These are phyloP conservation scores for Pueraria montana DNA, from an alignment of 306 rosid genomes.

Conservation along the genomic window DNA sequence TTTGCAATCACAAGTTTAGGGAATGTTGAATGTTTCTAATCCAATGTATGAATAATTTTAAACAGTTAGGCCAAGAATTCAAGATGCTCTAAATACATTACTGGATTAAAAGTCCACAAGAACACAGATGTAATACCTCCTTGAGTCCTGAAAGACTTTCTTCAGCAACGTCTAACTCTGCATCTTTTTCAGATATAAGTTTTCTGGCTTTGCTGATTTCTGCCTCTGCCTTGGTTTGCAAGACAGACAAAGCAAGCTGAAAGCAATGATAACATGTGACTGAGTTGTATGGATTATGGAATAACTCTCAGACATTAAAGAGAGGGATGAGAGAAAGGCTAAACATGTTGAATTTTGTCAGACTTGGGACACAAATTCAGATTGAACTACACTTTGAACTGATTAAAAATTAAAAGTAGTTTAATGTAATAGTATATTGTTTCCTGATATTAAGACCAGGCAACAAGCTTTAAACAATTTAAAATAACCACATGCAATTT, in stretches of 20 bases:
- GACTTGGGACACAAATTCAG: constrained; percentile 30
- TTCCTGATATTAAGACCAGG: constrained; percentile 3
- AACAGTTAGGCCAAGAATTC: constrained; percentile 30
- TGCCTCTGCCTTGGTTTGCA: constrained; percentile 84
- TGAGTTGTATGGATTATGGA: constrained; percentile 23
- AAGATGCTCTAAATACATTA: constrained; percentile 38
- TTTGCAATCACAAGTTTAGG: constrained; percentile 15
- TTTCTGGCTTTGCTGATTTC: constrained; percentile 80
- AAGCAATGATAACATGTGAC: constrained; percentile 47
- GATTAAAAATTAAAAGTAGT: not conserved
- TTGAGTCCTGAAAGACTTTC: constrained; percentile 86
- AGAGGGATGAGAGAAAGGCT: constrained; percentile 9
- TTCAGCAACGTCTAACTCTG: constrained; percentile 78
- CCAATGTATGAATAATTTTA: constrained; percentile 1
- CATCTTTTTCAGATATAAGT: constrained; percentile 76
- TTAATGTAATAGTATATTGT: not conserved
- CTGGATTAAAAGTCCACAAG: constrained; percentile 41
- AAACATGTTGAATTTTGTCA: not conserved
- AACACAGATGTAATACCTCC: constrained; percentile 70
- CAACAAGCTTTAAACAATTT: constrained; percentile 19
- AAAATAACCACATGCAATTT: constrained; percentile 13
- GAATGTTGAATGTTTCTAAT: constrained; percentile 19
- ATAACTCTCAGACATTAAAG: constrained; percentile 13
- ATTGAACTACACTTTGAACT: constrained; percentile 3
- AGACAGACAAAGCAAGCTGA: constrained; percentile 77